Evolutionary conservation across 805 yeast genomes (phyloP).

Genomic region (Hanseniaspora vineae): DNA sequence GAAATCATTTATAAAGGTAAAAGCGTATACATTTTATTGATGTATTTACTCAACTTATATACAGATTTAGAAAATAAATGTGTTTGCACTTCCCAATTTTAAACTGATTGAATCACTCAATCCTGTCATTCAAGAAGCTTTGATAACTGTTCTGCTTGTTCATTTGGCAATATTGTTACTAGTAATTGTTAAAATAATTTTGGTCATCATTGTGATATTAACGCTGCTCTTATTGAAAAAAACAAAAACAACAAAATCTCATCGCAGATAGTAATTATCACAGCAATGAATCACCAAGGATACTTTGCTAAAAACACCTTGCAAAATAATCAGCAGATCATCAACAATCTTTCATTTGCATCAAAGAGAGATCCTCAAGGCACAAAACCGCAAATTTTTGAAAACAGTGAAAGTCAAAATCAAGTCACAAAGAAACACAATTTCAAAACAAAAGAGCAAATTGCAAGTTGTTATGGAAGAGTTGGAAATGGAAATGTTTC

Average conservation of each 20-base stretch:
- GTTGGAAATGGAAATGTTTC: neutral
- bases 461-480: neutral
- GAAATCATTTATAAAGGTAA: too few species aligned
- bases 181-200: too few species aligned
- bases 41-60: too few species aligned
- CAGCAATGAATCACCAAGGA: neutral
- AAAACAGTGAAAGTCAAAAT: neutral
- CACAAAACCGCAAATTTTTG: neutral
- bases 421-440: neutral
- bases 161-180: too few species aligned
- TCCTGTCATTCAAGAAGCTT: too few species aligned
- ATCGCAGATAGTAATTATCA: neutral
- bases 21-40: too few species aligned
- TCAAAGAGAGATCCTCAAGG: neutral
- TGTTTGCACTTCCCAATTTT: too few species aligned
- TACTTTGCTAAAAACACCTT: neutral
- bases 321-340: neutral
- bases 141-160: too few species aligned
- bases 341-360: neutral
- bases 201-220: too few species aligned
- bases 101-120: too few species aligned
- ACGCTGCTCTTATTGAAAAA: too few species aligned
- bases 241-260: neutral
- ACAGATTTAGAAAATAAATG: too few species aligned
- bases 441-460: neutral